Conservation (phyloP, 306 rosid species). For the Vigna nakashimae region DNA sequence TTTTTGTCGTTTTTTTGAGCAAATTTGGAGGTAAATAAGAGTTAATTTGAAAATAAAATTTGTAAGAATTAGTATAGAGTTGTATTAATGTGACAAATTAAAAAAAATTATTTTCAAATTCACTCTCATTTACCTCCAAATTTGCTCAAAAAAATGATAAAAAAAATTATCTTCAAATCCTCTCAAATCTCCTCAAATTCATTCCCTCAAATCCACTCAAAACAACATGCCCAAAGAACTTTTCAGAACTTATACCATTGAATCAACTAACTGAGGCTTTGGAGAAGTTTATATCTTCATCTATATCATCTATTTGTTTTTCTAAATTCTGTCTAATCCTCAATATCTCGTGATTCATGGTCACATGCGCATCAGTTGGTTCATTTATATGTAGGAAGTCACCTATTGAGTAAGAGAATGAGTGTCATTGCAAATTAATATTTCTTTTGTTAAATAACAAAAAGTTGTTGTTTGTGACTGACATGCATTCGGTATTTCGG, state of each 20-base stretch:
- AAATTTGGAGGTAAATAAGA: too few species aligned
- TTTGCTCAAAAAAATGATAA: too few species aligned
- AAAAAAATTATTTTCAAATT: too few species aligned
- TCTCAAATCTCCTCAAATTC: too few species aligned
- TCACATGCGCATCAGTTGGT: conserved; percentile 12
- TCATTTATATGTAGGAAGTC: not conserved
- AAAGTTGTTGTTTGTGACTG: not conserved
- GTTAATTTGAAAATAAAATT: too few species aligned
- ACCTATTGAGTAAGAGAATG: conserved; percentile 27
- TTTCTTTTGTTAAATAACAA: conserved; percentile 18
- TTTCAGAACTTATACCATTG: conserved; percentile 33
- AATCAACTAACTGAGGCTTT: conserved; percentile 24
- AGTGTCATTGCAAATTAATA: not conserved
- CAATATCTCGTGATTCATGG: not conserved
- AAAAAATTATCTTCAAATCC: too few species aligned
- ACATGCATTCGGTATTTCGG: conserved; percentile 16
- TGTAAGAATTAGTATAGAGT: too few species aligned
- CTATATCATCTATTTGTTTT: conserved; percentile 13
- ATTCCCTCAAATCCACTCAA: too few species aligned
- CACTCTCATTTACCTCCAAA: too few species aligned
- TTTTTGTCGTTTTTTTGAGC: too few species aligned
- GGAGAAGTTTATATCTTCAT: conserved; percentile 33
- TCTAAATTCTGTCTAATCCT: conserved; percentile 20
- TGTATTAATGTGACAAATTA: too few species aligned
- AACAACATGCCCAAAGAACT: too few species aligned